Base-by-base conservation (phyloP, 179 eudicot genomes). In the Patellifolia procumbens region DNA sequence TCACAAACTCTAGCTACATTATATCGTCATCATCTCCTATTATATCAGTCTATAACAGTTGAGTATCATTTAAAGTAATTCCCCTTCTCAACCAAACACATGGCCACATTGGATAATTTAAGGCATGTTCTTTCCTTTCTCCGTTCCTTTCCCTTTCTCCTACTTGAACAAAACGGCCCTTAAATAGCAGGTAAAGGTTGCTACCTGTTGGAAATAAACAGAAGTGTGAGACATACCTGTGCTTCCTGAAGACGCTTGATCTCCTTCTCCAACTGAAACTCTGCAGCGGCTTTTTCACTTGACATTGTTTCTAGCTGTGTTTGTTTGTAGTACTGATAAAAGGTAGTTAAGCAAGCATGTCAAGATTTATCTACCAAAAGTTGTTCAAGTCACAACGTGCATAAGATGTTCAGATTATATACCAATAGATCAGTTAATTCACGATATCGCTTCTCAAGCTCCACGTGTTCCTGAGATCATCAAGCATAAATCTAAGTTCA, bases 271-370 rank as follows among this genome's bases (percentile, higher is more conserved):
- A 96, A 79, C 85, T 96, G 99, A 88, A 96, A 94, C 79, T 88
- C 94, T 53, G 93, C 96, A 68, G 98, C 99, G 85, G 98, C 93
- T 82, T 96, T 96, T 86, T 91, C 98, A 85, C 97, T 93, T 35
- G 98, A 87, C 99, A 96, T 96, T 35, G 91, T 84, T 92, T 96
- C 99, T 73, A 96, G 82, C 76, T 93, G 99, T 68, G 98, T 96
- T 90, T 96, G 99, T 88, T 93, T 96, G 89, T 93, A 91, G 82
- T 96, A 96, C 99, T 93, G 81, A 48, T 78, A 53, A 69, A 78
- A 81, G 48, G 74, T 32, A 61, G 66, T 56, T 62, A 55, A 45
- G 34, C 71, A 79, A 72, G 74, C 28, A 67, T 68, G 26, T 43
- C 71, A 46, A 43, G 55, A 51, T n/a, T 48, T n/a, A 19, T 52